Evolutionary conservation across 768 basidiomycete species (phyloP).

Genomic region (Pulveroboletus frians): DNA sequence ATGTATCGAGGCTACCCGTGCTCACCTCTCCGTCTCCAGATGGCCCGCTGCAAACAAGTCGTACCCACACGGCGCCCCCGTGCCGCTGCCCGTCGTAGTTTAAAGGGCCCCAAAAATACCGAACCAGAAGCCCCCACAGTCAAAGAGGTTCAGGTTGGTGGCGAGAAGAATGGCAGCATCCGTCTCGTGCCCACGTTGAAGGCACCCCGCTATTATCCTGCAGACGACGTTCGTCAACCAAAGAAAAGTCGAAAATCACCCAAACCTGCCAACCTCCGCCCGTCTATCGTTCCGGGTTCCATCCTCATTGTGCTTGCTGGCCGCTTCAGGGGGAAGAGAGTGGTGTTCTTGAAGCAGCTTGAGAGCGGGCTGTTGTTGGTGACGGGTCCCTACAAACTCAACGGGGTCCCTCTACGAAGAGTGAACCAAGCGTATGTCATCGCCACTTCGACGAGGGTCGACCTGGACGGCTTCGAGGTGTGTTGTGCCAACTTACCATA

Average conservation of each 20-base stretch:
- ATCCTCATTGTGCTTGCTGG: slow-evolving; percentile 96
- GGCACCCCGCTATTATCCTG: slow-evolving; percentile 89
- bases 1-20: slow-evolving; percentile 26
- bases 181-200: slow-evolving; percentile 83
- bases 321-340: slow-evolving; percentile 96
- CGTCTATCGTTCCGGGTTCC: slow-evolving; percentile 88
- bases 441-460: slow-evolving; percentile 92
- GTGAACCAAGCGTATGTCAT: slow-evolving; percentile 99
- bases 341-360: slow-evolving; percentile 97
- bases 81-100: slow-evolving; percentile 73
- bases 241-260: slow-evolving; percentile 89
- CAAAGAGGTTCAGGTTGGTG: slow-evolving; percentile 79
- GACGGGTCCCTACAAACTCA: slow-evolving; percentile 96
- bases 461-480: slow-evolving; percentile 73
- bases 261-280: slow-evolving; percentile 73
- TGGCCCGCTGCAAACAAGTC: slow-evolving; percentile 85
- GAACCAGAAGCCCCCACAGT: slow-evolving; percentile 56
- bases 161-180: slow-evolving; percentile 85
- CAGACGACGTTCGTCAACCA: slow-evolving; percentile 87
- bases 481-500: slow-evolving; percentile 8
- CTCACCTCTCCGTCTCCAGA: slow-evolving; percentile 40
- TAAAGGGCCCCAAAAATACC: slow-evolving; percentile 80
- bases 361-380: slow-evolving; percentile 89
- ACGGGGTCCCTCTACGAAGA: slow-evolving; percentile 95
- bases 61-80: slow-evolving; percentile 79